Evolutionary conservation across 2,329 filamentous ascomycete species (phyloP).

Genomic region (Colletotrichum australisinense): DNA sequence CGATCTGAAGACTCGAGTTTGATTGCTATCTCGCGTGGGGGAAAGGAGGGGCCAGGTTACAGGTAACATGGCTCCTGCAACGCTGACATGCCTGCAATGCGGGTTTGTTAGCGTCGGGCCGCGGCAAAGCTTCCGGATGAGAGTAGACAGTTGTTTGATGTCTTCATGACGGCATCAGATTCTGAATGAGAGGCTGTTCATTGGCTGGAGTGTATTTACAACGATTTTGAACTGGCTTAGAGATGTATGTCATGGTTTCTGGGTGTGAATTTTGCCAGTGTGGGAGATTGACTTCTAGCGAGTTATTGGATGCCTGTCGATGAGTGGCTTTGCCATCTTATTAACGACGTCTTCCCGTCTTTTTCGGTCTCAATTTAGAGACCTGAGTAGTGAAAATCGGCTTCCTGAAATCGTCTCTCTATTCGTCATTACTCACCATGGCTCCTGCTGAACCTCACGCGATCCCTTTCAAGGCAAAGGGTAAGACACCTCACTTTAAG

Average conservation of each 20-base stretch:
- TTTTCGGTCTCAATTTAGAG: too few relatives aligned
- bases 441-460: conserved; percentile 18
- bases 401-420: too few relatives aligned
- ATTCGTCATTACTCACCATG: background rate
- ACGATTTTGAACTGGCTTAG: too few relatives aligned
- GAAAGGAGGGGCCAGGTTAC: too few relatives aligned
- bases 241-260: background rate
- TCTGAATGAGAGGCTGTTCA: background rate
- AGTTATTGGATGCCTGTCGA: background rate
- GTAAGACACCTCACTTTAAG: conserved; percentile 8
- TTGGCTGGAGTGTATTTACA: background rate
- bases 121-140: background rate
- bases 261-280: background rate
- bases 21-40: background rate
- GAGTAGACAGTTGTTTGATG: background rate
- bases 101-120: background rate
- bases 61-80: background rate
- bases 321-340: background rate
- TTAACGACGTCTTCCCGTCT: background rate
- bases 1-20: background rate
- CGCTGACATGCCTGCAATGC: background rate
- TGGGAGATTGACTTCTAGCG: background rate
- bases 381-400: too few relatives aligned
- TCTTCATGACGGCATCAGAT: conserved; percentile 5
- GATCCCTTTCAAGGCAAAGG: conserved; percentile 15